phyloP scores from a whole-genome alignment of 2,329 filamentous ascomycete species.

The Arthrocladium fulminans region DNA sequence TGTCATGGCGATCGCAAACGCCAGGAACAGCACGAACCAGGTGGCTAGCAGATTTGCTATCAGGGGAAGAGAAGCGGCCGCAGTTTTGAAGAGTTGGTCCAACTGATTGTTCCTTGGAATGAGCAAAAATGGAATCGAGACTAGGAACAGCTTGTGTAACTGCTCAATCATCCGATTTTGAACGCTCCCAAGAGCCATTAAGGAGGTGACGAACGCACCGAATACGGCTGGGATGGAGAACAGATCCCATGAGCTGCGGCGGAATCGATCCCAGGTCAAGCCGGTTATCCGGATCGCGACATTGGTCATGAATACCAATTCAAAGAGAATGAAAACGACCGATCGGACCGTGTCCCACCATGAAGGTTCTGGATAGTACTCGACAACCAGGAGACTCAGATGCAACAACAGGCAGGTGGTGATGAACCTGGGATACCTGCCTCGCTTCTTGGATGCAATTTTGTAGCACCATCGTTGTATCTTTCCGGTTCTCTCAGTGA shows the following conservation, averaged over 20 bases:
- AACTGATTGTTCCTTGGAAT: constrained; percentile 95
- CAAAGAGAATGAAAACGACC: constrained; percentile 70
- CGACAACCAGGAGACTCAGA: constrained; percentile 70
- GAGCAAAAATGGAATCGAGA: constrained; percentile 77
- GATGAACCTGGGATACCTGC: constrained; percentile 78
- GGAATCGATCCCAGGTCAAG: constrained; percentile 83
- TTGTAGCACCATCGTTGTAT: constrained; percentile 96
- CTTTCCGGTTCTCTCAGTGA: constrained; percentile 62
- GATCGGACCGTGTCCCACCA: constrained; percentile 64
- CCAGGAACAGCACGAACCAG: constrained; percentile 93
- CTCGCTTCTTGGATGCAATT: constrained; percentile 84
- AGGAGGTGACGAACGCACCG: constrained; percentile 73
- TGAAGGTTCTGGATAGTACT: constrained; percentile 67
- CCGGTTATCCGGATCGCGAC: constrained; percentile 76
- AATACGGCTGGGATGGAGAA: constrained; percentile 73
- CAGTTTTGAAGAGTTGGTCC: constrained; percentile 97
- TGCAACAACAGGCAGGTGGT: constrained; percentile 75
- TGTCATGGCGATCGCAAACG: constrained; percentile 92
- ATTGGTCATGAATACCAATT: constrained; percentile 72
- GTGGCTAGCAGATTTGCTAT: constrained; percentile 90
- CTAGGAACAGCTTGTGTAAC: constrained; percentile 88
- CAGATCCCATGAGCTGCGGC: constrained; percentile 89
- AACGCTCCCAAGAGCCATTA: constrained; percentile 59
- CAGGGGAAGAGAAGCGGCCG: constrained; percentile 79
- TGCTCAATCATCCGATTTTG: constrained; percentile 57